phyloP scores from a whole-genome alignment of 768 basidiomycete species.

The Russula sp. region DNA sequence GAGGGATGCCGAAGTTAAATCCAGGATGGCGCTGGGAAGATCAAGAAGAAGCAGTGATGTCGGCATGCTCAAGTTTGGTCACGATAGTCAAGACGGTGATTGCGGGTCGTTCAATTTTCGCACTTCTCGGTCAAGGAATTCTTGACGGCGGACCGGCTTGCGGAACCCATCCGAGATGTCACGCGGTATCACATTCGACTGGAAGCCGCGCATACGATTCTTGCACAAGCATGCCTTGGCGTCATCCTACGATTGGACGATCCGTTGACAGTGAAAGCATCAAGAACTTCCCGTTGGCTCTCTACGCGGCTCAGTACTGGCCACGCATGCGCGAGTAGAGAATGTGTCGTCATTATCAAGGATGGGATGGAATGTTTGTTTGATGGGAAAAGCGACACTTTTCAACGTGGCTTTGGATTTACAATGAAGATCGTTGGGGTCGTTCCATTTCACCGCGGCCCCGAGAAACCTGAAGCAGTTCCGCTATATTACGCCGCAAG shows the following conservation, averaged over 20 bases:
- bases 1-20: not conserved
- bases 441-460: not conserved
- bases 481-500: not conserved
- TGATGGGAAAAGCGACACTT: not conserved
- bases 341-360: not conserved
- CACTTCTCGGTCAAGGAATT: constrained; percentile 12
- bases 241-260: constrained; percentile 1
- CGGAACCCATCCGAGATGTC: not conserved
- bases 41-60: constrained; percentile 2
- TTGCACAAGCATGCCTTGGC: constrained; percentile 5
- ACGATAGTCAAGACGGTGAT: not conserved
- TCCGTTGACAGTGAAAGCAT: not conserved
- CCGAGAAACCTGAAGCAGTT: not conserved
- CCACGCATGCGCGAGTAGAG: not conserved
- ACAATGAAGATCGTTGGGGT: not conserved
- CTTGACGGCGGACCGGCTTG: not conserved
- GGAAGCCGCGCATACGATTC: not conserved
- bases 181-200: not conserved
- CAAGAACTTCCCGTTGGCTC: not conserved
- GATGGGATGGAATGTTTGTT: constrained; percentile 1
- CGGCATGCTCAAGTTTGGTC: constrained; percentile 8
- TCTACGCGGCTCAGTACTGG: constrained; percentile 1
- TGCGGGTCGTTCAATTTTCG: constrained; percentile 7
- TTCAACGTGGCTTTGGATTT: constrained; percentile 3
- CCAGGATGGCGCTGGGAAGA: constrained; percentile 1